Base-by-base conservation (phyloP, 2,329 filamentous ascomycete genomes). In the Parastagonospora avenae region DNA sequence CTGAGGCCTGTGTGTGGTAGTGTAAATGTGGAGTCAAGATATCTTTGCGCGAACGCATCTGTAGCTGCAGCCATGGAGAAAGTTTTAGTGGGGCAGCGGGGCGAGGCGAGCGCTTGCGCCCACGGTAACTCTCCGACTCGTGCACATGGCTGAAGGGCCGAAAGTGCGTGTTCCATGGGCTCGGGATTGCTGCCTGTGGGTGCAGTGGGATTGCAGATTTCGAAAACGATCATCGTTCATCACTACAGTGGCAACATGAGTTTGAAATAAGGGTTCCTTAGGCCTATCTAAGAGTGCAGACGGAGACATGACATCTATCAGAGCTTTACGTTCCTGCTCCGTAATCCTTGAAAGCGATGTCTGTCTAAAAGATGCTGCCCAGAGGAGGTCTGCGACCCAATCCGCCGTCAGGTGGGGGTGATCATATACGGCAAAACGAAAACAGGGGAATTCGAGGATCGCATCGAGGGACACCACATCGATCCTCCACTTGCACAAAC, bases 391-490 rank as follows among this genome's bases (percentile, higher is more conserved):
- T 49, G 50, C 55, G 55, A 57, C 55, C 60, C 59, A 57, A 42
- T 64, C 62, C 62, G 49, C 58, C 52, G 60, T 60, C 52, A 55
- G 48, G 50, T 57, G 42, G 54, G 52, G 55, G 52, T 58, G 54
- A 59, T 66, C 57, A 58, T 59, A 61, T 62, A 58, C 57, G 63
- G 63, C 59, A 63, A 63, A 66, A 62, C 58, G 61, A 65, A 67
- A 68, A 67, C 62, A 62, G 53, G 55, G 68, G 60, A 60, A 70
- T 70, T 66, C 60, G 66, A 62, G 67, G 59, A 55, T 60, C 68
- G 70, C 55, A 66, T 36, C 67, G 58, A 72, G 66, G 62, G 51
- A 64, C 49, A 71, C 65, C 52, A 55, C 56, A 51, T 59, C 59
- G 47, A 50, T 48, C 62, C 59, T 53, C 62, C 54, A 49, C 56